Evolutionary conservation across 2,329 filamentous ascomycete species (phyloP).

Genomic region (Fusarium odoratissimum): DNA sequence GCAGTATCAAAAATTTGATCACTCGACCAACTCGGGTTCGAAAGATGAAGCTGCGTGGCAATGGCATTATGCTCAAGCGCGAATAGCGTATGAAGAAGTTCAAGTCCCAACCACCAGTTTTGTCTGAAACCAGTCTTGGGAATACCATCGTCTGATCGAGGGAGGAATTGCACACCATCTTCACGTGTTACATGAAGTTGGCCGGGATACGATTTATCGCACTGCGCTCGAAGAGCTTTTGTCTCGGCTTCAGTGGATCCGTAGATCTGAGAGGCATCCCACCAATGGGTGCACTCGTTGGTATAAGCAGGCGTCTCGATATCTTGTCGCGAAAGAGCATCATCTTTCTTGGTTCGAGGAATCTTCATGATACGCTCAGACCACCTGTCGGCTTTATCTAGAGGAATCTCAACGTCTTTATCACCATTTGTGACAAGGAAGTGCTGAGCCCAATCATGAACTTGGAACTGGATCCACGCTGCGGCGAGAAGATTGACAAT

Average conservation of each 20-base stretch:
- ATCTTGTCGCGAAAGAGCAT: background rate
- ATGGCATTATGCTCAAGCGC: constrained; percentile 28
- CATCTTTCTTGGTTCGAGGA: constrained; percentile 2
- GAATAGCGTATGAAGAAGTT: constrained; percentile 22
- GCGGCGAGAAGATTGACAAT: constrained; percentile 29
- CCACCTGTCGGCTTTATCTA: constrained; percentile 9
- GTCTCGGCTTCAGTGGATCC: constrained; percentile 25
- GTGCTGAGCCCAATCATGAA: constrained; percentile 28
- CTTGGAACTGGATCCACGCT: constrained; percentile 30
- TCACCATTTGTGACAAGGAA: background rate
- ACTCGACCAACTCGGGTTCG: constrained; percentile 14
- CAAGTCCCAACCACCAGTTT: constrained; percentile 30
- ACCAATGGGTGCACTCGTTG: constrained; percentile 29
- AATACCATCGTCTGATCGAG: constrained; percentile 3
- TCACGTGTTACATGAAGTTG: background rate
- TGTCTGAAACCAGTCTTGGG: constrained; percentile 25
- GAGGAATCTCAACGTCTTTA: constrained; percentile 7
- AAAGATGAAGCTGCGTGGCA: constrained; percentile 23
- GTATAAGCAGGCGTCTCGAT: constrained; percentile 9
- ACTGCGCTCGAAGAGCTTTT: background rate
- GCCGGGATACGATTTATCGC: constrained; percentile 1
- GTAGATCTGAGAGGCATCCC: constrained; percentile 31
- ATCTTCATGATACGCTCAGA: constrained; percentile 7
- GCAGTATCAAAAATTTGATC: constrained; percentile 21
- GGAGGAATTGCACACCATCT: constrained; percentile 18